These are phyloP conservation scores for Penicillium parvum DNA, from an alignment of 495 filamentous ascomycete species.

Conservation along the genomic window DNA sequence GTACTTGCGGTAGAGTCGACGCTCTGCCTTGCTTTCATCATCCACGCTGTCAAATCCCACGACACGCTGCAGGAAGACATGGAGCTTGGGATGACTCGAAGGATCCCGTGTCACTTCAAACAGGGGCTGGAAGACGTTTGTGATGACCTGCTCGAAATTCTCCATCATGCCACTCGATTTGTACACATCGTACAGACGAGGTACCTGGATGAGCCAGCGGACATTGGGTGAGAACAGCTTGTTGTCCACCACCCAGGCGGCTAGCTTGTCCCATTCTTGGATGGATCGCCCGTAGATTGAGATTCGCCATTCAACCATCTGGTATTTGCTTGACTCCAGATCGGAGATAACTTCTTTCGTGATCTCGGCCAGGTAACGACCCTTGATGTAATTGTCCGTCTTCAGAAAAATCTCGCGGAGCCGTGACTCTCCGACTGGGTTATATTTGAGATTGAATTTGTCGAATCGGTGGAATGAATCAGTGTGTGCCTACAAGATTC, in stretches of 20 bases:
- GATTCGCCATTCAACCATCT: slow-evolving; percentile 99
- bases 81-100: slow-evolving; percentile 80
- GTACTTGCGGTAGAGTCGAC: slow-evolving; percentile 87
- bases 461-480: slow-evolving; percentile 99
- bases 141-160: slow-evolving; percentile 84
- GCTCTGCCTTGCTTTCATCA: slow-evolving; percentile 94
- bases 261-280: slow-evolving; percentile 97
- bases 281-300: slow-evolving; percentile 90
- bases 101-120: slow-evolving; percentile 94
- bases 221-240: slow-evolving; percentile 97
- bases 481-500: slow-evolving; percentile 81
- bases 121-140: slow-evolving; percentile 88
- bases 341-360: slow-evolving; percentile 98
- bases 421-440: slow-evolving; percentile 92
- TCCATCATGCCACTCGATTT: slow-evolving; percentile 81
- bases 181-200: slow-evolving; percentile 92
- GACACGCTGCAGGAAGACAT: slow-evolving; percentile 90
- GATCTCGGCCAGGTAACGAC: slow-evolving; percentile 92
- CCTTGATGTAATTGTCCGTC: slow-evolving; percentile 96
- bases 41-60: slow-evolving; percentile 97
- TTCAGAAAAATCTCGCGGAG: slow-evolving; percentile 95
- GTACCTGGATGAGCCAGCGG: slow-evolving; percentile 94
- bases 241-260: slow-evolving; percentile 98
- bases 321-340: slow-evolving; percentile 96
- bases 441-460: slow-evolving; percentile 99